Evolutionary conservation across 768 basidiomycete genomes (phyloP).

Genomic region (Cystofilobasidium capitatum): DNA sequence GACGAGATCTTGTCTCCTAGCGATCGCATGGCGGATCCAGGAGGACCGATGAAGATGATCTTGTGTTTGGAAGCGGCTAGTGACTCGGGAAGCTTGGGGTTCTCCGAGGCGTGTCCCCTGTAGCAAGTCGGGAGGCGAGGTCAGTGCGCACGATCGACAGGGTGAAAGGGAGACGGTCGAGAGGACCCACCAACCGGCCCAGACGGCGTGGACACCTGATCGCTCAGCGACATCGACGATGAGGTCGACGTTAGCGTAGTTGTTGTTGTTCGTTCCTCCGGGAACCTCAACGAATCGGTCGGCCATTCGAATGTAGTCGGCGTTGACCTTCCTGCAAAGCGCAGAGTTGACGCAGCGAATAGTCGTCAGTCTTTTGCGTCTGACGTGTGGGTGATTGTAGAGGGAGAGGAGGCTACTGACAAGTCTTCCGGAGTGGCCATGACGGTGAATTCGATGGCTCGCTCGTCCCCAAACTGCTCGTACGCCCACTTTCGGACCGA

Average conservation of each 20-base stretch:
- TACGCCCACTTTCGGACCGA: conserved; percentile 99
- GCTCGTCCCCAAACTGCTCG: conserved; percentile 94
- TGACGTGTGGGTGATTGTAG: background rate
- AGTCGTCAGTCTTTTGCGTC: background rate
- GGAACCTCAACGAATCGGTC: conserved; percentile 98
- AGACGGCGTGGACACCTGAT: conserved; percentile 94
- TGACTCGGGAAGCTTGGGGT: conserved; percentile 89
- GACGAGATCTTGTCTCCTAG: conserved; percentile 99
- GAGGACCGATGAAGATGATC: conserved; percentile 98
- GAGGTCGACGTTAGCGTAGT: conserved; percentile 98
- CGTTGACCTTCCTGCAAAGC: conserved; percentile 56
- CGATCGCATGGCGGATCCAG: conserved; percentile 97
- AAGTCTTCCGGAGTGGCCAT: conserved; percentile 99
- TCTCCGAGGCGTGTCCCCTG: conserved; percentile 93
- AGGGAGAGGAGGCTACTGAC: conserved; percentile 6
- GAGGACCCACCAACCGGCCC: conserved; percentile 77
- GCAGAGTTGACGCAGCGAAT: background rate
- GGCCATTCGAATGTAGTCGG: conserved; percentile 99
- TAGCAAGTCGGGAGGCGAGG: background rate
- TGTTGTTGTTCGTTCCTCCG: conserved; percentile 97
- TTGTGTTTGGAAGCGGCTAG: conserved; percentile 84
- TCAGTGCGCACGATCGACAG: background rate
- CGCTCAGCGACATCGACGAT: conserved; percentile 98
- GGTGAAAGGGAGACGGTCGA: background rate
- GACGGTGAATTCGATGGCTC: conserved; percentile 94